Evolutionary conservation across 2,329 filamentous ascomycete genomes (phyloP).

Genomic region (Fusarium siculi): DNA sequence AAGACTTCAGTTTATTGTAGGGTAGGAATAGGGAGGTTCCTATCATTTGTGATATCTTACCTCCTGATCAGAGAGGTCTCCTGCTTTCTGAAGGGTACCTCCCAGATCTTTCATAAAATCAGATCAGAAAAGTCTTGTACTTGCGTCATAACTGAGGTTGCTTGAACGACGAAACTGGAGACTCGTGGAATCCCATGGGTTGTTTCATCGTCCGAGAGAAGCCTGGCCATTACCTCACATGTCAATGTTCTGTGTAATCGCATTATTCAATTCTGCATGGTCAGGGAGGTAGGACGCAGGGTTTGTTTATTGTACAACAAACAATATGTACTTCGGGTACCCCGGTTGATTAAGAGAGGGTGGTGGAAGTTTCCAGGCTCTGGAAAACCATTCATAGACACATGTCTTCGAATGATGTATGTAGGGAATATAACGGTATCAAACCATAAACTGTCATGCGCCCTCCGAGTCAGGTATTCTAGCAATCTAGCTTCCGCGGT

Average conservation of each 20-base stretch:
- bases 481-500: background rate
- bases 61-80: background rate
- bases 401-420: background rate
- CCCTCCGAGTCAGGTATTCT: constrained; percentile 6
- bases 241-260: background rate
- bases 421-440: background rate
- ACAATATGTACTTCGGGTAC: background rate
- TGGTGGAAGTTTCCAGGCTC: background rate
- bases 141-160: background rate
- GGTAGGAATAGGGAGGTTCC: background rate
- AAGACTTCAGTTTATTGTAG: background rate
- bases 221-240: background rate
- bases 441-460: background rate
- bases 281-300: background rate
- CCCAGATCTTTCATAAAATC: background rate
- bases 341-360: background rate
- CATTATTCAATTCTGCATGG: background rate
- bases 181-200: background rate
- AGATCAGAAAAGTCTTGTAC: background rate
- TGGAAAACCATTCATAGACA: background rate
- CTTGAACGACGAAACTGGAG: background rate
- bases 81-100: background rate
- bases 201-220: background rate
- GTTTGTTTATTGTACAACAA: background rate
- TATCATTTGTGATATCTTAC: background rate